phyloP scores from a whole-genome alignment of 768 basidiomycete genomes.

The Serendipita sp. region DNA sequence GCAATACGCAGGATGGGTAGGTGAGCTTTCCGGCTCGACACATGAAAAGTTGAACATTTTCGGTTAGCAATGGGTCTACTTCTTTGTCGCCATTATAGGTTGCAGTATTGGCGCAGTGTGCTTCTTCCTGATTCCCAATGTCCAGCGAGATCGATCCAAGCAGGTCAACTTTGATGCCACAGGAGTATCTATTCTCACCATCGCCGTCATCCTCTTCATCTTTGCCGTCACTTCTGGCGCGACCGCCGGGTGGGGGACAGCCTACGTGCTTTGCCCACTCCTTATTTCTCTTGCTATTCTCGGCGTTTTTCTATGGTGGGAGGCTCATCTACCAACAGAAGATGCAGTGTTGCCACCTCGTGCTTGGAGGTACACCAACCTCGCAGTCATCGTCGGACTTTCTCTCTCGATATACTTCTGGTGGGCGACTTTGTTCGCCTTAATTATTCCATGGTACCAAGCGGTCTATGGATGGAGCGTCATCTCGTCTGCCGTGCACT shows the following conservation, averaged over 20 bases:
- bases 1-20: conserved; percentile 22
- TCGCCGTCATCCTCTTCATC: conserved; percentile 21
- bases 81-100: conserved; percentile 27
- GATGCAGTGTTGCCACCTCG: conserved; percentile 31
- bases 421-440: conserved; percentile 23
- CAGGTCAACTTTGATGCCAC: background rate
- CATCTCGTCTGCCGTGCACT: conserved; percentile 25
- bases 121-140: conserved; percentile 23
- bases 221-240: conserved; percentile 29
- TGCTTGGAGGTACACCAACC: conserved; percentile 28
- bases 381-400: conserved; percentile 23
- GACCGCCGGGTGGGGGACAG: conserved; percentile 31
- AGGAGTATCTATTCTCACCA: conserved; percentile 7
- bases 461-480: conserved; percentile 26
- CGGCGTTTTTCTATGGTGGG: conserved; percentile 35
- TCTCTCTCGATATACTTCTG: conserved; percentile 27
- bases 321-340: conserved; percentile 24
- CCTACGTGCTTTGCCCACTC: conserved; percentile 30
- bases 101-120: conserved; percentile 20
- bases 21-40: too few relatives aligned
- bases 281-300: conserved; percentile 27
- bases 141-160: background rate
- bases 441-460: conserved; percentile 27
- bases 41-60: too few relatives aligned
- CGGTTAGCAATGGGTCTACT: conserved; percentile 37